Evolutionary conservation across 257 asterid genomes (phyloP), one percentile per base, ranked within the genome.

Genomic region (Lycium ferocissimum): DNA sequence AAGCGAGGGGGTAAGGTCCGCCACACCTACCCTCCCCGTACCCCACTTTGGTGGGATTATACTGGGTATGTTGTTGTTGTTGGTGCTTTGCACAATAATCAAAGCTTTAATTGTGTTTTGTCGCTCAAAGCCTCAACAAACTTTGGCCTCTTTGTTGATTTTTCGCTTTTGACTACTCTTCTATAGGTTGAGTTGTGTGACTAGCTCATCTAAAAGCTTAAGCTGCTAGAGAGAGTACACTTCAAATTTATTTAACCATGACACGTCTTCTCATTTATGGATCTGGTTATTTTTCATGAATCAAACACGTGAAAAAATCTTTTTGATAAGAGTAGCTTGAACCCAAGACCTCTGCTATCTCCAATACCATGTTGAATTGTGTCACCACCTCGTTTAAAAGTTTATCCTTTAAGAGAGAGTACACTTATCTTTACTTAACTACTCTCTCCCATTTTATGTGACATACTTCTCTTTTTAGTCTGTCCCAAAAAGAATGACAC

Each of bases 311-410:
- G 79, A 71, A 71, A 38, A 18, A 9, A 11, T 73, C 35, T n/a
- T 72, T 40, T 73, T 20, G 80, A 72, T 14, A 73, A 73, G 40
- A 38, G 59, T 73, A 20, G n/a, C 80, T 20, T 73, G 80, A 35
- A 73, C 59, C 38, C 59, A 73, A 73, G 38, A 73, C 80, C 59
- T 73, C 33, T 18, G 17, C 37, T 45, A 43, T 20, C 80, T 72
- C 80, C 43, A 72, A 72, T 72, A 72, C 15, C 56, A 11, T 72
- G 58, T 45, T 40, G 56, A 72, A 43, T 45, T n/a, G 58, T 72
- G 58, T 45, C 70, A 63, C 70, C 70, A 63, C 40, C 38, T 72
- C 57, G 4, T 49, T 20, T n/a, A 43, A n/a, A 45, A 72, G 6
- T 38, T 72, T 72, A 10, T 43, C 12, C 49, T 67, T 67, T 37